Evolutionary conservation across 148 eudicot genomes (phyloP).

Genomic region (Cornus suecica): DNA sequence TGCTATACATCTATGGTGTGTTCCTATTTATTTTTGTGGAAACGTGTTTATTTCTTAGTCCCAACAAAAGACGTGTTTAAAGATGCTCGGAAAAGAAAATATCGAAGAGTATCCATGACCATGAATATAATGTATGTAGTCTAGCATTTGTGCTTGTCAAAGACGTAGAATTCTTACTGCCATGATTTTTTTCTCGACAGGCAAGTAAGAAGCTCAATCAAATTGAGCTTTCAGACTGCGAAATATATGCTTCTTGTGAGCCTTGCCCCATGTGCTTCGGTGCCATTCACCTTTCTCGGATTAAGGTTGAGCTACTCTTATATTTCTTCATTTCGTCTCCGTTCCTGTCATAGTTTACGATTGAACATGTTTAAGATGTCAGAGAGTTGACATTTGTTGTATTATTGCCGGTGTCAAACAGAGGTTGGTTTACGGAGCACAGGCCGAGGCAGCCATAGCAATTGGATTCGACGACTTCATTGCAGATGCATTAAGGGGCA

Average conservation of each 20-base stretch:
- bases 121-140: neutral
- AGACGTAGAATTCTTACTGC: neutral
- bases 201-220: conserved; percentile 67
- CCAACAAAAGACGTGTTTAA: too few relatives aligned
- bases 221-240: conserved; percentile 62
- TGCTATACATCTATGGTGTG: neutral
- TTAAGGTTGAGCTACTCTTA: conserved; percentile 33
- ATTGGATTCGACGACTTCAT: conserved; percentile 63
- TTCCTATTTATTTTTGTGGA: neutral
- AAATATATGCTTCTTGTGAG: conserved; percentile 73
- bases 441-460: conserved; percentile 73
- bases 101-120: too few relatives aligned
- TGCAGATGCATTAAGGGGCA: conserved; percentile 71
- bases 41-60: neutral
- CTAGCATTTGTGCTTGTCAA: neutral
- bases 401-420: conserved; percentile 1
- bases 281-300: conserved; percentile 57
- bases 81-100: too few relatives aligned
- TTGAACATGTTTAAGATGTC: neutral
- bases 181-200: conserved; percentile 24
- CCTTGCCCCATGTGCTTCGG: conserved; percentile 78
- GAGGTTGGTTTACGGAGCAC: conserved; percentile 60
- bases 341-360: neutral
- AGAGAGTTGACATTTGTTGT: neutral
- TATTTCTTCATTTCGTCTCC: neutral